phyloP scores from a whole-genome alignment of 2,329 filamentous ascomycete genomes.

The Paramyrothecium roridum region DNA sequence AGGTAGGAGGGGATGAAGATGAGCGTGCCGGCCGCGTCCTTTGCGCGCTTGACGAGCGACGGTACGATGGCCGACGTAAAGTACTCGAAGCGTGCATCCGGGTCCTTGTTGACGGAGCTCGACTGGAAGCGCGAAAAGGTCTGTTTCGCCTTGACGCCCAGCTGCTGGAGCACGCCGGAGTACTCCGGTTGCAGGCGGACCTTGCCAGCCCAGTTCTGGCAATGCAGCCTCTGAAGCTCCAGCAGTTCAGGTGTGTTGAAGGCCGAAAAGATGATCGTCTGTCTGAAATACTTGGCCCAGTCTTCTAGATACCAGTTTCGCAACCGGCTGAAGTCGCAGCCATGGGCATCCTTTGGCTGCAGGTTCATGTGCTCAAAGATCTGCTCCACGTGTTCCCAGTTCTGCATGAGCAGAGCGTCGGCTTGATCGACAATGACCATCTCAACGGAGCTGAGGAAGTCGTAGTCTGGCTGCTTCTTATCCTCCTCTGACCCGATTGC shows the following conservation, averaged over 20 bases:
- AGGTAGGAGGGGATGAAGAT: slow-evolving; percentile 92
- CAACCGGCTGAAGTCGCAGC: slow-evolving; percentile 89
- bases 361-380: slow-evolving; percentile 90
- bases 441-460: slow-evolving; percentile 93
- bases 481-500: slow-evolving; percentile 78
- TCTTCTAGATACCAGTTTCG: slow-evolving; percentile 91
- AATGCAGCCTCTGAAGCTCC: slow-evolving; percentile 70
- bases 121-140: slow-evolving; percentile 87
- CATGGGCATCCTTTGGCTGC: slow-evolving; percentile 84
- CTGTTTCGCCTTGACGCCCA: slow-evolving; percentile 72
- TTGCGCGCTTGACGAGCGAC: slow-evolving; percentile 64
- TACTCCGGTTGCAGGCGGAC: slow-evolving; percentile 70
- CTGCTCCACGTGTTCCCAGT: slow-evolving; percentile 94
- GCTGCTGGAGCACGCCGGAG: slow-evolving; percentile 67
- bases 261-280: slow-evolving; percentile 77
- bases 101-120: slow-evolving; percentile 67
- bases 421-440: slow-evolving; percentile 87
- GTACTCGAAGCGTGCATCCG: slow-evolving; percentile 86
- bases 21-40: slow-evolving; percentile 66
- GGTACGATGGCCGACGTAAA: slow-evolving; percentile 83
- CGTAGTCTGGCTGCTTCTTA: slow-evolving; percentile 65
- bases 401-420: slow-evolving; percentile 93
- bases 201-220: slow-evolving; percentile 79
- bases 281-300: slow-evolving; percentile 75
- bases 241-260: slow-evolving; percentile 90